Base-by-base conservation (phyloP, 257 asterid genomes). In the Jacaranda mimosifolia region DNA sequence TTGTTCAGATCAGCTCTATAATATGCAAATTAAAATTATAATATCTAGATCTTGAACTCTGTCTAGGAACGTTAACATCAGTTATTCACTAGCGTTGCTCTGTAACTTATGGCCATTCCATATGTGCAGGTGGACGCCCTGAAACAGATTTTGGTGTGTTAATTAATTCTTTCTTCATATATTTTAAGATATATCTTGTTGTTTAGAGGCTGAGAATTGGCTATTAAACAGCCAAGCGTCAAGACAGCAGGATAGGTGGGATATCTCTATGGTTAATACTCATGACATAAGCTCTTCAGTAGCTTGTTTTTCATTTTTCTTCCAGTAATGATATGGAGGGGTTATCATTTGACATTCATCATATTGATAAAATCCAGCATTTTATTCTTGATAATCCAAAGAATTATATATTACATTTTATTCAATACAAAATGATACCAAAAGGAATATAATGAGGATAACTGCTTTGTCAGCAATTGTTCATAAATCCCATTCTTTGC, bases 361-460 rank as follows among this genome's bases (percentile, higher is more conserved):
- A 35, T 10, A 49, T 69, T 14, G 3, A 49, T 36, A 9, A 38
- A 56, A 40, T 55, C 10, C 66, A 53, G n/a, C 39, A 4, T 39
- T 40, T 51, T 53, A 52, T 66, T 75, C 12, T 11, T 68, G 72
- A 51, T 35, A n/a, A 39, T 52, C 48, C 66, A 64, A 69, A 51
- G 43, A 71, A 63, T 70, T 14, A 45, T 12, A 53, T 19, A n/a
- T 38, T 71, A 72, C 76, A 71, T 21, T 51, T 71, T 66, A 40
- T 70, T 17, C 15, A 15, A 49, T 51, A 43, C 71, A 75, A 18
- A 1, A 46, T 18, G 45, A 79, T 32, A 13, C 7, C 12, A 48
- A 43, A 46, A 70, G 59, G 72, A 65, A 42, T 9, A 46, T 18
- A 36, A 55, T 26, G 52, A 42, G 3, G 1, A 36, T 48, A 55